phyloP scores from a whole-genome alignment of 257 asterid genomes.

The Rhazya stricta region DNA sequence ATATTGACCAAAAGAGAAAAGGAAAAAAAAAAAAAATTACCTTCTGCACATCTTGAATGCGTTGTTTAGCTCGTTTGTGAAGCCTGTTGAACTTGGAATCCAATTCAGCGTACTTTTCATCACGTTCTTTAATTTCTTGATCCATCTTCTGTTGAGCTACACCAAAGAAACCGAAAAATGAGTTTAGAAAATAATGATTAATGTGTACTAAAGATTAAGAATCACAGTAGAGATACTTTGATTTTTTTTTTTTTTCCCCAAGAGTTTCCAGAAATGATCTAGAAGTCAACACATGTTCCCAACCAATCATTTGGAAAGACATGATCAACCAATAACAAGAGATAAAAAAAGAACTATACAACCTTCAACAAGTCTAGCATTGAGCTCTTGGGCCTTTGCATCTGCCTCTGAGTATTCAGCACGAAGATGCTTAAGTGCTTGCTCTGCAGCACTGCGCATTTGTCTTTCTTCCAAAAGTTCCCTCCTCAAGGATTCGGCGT shows the following conservation, averaged over 20 bases:
- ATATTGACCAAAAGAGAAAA: not conserved
- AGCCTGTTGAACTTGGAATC: constrained; percentile 89
- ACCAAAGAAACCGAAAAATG: constrained; percentile 28
- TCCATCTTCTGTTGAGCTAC: constrained; percentile 92
- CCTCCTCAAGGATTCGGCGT: constrained; percentile 58
- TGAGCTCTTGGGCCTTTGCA: constrained; percentile 59
- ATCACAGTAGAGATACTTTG: constrained; percentile 9
- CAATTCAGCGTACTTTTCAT: constrained; percentile 82
- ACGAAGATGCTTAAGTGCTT: constrained; percentile 80
- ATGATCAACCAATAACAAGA: constrained; percentile 3
- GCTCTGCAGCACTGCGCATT: constrained; percentile 85
- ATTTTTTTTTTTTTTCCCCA: not conserved
- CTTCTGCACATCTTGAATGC: constrained; percentile 97
- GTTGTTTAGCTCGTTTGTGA: constrained; percentile 99
- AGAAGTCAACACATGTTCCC: not conserved
- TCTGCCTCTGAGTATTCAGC: constrained; percentile 74
- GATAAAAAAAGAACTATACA: constrained; percentile 33
- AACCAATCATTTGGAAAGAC: constrained; percentile 10
- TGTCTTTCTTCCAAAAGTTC: constrained; percentile 78
- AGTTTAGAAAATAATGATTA: constrained; percentile 28
- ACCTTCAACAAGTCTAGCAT: constrained; percentile 88
- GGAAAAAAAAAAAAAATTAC: constrained; percentile 30
- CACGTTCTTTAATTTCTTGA: constrained; percentile 84
- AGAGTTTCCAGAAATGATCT: not conserved
- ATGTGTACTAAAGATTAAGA: constrained; percentile 13